A percentile compares a stretch with the other conserved stretches of the same genome.
phyloP scores from a whole-genome alignment of 345 rosid genomes.

The Gossypium australe region DNA sequence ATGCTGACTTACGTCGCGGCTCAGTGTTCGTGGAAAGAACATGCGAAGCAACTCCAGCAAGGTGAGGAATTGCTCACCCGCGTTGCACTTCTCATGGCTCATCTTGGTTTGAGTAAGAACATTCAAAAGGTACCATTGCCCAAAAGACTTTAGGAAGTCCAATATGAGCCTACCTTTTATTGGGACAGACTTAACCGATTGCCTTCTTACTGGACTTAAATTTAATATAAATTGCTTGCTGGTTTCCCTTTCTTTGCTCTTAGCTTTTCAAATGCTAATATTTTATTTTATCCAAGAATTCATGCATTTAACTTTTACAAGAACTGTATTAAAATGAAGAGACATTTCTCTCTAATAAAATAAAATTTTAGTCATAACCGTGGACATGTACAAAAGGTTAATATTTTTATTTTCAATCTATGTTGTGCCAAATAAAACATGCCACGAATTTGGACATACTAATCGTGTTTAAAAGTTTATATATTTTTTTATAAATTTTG shows the following conservation, averaged over 20 bases:
- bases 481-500: too few relatives aligned
- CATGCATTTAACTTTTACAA: too few relatives aligned
- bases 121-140: neutral
- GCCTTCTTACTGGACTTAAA: neutral
- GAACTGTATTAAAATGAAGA: too few relatives aligned
- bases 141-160: neutral
- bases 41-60: conserved; percentile 16
- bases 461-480: too few relatives aligned
- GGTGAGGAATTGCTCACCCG: conserved; percentile 28
- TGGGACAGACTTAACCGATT: neutral
- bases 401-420: too few relatives aligned
- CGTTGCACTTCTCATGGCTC: conserved; percentile 18
- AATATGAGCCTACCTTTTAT: neutral
- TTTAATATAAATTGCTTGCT: neutral
- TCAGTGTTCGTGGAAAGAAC: conserved; percentile 21
- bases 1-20: conserved; percentile 21
- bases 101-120: conserved; percentile 14
- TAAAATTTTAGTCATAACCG: too few relatives aligned
- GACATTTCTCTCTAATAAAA: too few relatives aligned
- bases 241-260: neutral
- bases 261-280: too few relatives aligned
- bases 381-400: too few relatives aligned
- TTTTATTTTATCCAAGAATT: too few relatives aligned
- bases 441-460: too few relatives aligned
- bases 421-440: too few relatives aligned